A percentile compares a stretch with the other conserved stretches of the same genome.
Evolutionary conservation across 1,139 yeast species (phyloP).

Genomic region (Debaryomyces sp.): DNA sequence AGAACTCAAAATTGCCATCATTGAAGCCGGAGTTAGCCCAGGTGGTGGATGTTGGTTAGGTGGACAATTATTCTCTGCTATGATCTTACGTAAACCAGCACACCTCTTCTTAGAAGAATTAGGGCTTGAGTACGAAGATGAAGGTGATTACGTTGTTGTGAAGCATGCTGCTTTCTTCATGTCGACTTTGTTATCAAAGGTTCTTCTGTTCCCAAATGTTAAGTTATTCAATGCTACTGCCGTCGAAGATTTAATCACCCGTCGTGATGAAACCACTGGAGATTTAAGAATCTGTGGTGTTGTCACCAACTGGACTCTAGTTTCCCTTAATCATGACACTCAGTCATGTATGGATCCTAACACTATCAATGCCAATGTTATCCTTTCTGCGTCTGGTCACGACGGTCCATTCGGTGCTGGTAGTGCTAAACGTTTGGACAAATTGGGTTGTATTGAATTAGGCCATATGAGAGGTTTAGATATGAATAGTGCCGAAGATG

Average conservation of each 20-base stretch:
- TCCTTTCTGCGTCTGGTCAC: constrained; percentile 76
- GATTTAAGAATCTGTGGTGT: constrained; percentile 74
- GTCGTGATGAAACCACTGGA: constrained; percentile 58
- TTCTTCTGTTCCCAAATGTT: constrained; percentile 70
- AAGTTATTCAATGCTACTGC: constrained; percentile 81
- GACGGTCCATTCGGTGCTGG: constrained; percentile 90
- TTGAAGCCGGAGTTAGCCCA: constrained; percentile 74
- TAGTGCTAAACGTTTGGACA: constrained; percentile 55
- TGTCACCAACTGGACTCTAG: constrained; percentile 83
- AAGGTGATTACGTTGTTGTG: constrained; percentile 79
- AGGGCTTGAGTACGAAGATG: constrained; percentile 72
- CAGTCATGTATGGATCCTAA: constrained; percentile 87
- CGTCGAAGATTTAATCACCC: constrained; percentile 78
- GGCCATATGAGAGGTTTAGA: constrained; percentile 81
- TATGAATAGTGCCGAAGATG: constrained; percentile 79
- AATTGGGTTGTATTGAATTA: constrained; percentile 44
- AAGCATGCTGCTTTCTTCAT: constrained; percentile 81
- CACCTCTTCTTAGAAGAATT: constrained; percentile 66
- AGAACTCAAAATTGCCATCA: constrained; percentile 71
- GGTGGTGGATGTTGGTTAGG: constrained; percentile 87
- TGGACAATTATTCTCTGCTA: constrained; percentile 78
- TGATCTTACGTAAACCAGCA: constrained; percentile 81
- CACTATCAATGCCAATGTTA: constrained; percentile 72
- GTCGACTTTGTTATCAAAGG: constrained; percentile 72
- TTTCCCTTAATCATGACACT: constrained; percentile 73